A percentile compares a stretch with the other conserved stretches of the same genome.
These are phyloP conservation scores for Yamadazyma tumulicola DNA, from an alignment of 805 yeast species.

Conservation along the genomic window DNA sequence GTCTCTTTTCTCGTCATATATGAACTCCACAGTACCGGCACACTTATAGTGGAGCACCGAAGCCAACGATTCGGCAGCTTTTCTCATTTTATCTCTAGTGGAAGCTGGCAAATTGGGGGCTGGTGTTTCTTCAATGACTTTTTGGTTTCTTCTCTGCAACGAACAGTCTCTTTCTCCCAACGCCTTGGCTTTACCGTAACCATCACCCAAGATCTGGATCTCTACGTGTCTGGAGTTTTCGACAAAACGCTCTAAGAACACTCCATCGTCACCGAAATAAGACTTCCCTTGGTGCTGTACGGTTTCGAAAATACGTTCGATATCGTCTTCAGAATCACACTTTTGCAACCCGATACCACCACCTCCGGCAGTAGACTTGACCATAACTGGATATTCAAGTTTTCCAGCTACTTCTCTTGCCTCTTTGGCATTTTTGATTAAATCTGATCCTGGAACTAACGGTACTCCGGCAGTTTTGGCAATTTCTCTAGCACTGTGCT, in stretches of 20 bases:
- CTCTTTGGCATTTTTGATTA: constrained; percentile 66
- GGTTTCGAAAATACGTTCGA: constrained; percentile 80
- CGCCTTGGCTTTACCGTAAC: constrained; percentile 87
- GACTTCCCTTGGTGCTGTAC: constrained; percentile 93
- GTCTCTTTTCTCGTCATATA: constrained; percentile 81
- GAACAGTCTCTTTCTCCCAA: constrained; percentile 98
- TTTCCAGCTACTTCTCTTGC: constrained; percentile 72
- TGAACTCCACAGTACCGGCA: constrained; percentile 97
- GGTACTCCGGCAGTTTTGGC: constrained; percentile 93
- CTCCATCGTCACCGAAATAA: constrained; percentile 94
- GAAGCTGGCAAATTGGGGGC: constrained; percentile 88
- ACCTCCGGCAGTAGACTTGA: constrained; percentile 97
- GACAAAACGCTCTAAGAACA: constrained; percentile 89
- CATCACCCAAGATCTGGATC: constrained; percentile 95
- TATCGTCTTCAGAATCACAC: constrained; percentile 78
- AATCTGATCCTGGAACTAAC: constrained; percentile 93
- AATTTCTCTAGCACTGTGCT: constrained; percentile 94
- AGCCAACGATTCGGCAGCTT: constrained; percentile 81
- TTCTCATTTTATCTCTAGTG: constrained; percentile 71
- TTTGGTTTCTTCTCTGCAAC: constrained; percentile 94
- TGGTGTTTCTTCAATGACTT: constrained; percentile 95
- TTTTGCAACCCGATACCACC: constrained; percentile 98
- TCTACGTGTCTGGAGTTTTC: constrained; percentile 96
- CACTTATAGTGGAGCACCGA: constrained; percentile 84
- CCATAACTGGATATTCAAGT: constrained; percentile 88